These are phyloP conservation scores for Neurospora sp. DNA, from an alignment of 495 filamentous ascomycete species.

Conservation along the genomic window DNA sequence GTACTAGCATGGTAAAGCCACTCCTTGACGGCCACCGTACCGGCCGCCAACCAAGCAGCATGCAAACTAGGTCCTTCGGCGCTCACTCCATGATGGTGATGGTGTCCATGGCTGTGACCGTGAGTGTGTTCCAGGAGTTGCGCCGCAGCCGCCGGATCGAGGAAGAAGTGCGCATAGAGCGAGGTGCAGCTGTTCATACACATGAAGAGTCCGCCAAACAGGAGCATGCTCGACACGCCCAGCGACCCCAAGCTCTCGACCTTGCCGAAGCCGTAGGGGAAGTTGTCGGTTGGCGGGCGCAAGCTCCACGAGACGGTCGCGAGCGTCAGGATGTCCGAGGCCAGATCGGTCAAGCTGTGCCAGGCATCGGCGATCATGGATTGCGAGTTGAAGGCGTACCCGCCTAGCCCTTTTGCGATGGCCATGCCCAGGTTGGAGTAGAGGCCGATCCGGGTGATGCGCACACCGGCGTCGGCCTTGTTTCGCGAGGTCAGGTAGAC, in stretches of 20 bases:
- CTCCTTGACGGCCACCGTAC: constrained; percentile 85
- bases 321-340: constrained; percentile 87
- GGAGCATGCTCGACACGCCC: constrained; percentile 81
- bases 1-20: constrained; percentile 94
- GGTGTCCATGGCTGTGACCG: constrained; percentile 49
- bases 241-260: constrained; percentile 91
- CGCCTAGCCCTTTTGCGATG: constrained; percentile 80
- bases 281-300: constrained; percentile 66
- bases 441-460: constrained; percentile 87
- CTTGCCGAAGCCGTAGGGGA: constrained; percentile 90
- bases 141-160: constrained; percentile 51
- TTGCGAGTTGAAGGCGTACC: constrained; percentile 89
- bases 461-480: constrained; percentile 86
- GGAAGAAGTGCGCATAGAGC: constrained; percentile 70
- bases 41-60: constrained; percentile 90
- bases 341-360: constrained; percentile 87
- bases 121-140: constrained; percentile 51
- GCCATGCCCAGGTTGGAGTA: constrained; percentile 92
- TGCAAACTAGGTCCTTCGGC: constrained; percentile 70
- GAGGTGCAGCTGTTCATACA: constrained; percentile 65
- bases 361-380: constrained; percentile 90
- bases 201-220: constrained; percentile 85
- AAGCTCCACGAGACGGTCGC: constrained; percentile 88
- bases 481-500: constrained; percentile 79
- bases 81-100: constrained; percentile 52